Evolutionary conservation across 1,139 yeast genomes (phyloP).

Genomic region (Yamadazyma blattariae): DNA sequence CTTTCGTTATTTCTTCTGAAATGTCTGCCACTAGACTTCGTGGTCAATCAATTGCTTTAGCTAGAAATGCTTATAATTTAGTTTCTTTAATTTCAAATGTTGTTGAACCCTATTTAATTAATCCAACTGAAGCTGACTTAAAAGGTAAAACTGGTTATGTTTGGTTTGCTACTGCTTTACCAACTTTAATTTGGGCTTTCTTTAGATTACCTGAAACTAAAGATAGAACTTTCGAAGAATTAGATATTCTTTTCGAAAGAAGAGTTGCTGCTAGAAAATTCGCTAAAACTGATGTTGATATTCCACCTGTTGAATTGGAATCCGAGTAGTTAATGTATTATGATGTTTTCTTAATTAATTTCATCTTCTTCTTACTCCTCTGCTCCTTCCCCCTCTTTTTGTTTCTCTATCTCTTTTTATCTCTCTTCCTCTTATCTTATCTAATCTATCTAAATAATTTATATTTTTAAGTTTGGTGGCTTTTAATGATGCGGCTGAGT

Average conservation of each 20-base stretch:
- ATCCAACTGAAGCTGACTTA: conserved; percentile 21
- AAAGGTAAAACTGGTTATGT: conserved; percentile 26
- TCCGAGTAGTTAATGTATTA: conserved; percentile 1
- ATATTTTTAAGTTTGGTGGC: too few relatives aligned
- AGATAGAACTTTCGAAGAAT: conserved; percentile 22
- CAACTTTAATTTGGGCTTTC: conserved; percentile 21
- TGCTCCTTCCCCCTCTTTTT: too few relatives aligned
- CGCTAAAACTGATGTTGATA: conserved; percentile 9
- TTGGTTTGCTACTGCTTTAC: conserved; percentile 41
- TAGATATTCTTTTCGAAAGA: conserved; percentile 22
- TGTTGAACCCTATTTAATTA: conserved; percentile 25
- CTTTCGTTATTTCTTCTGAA: conserved; percentile 22
- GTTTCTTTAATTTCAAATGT: conserved; percentile 18
- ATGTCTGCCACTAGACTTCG: conserved; percentile 24
- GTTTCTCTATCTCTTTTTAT: not conserved
- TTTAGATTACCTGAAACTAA: conserved; percentile 24
- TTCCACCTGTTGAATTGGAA: conserved; percentile 9
- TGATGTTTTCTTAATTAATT: not conserved
- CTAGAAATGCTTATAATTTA: conserved; percentile 23
- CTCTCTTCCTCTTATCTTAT: too few relatives aligned
- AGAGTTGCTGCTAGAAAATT: conserved; percentile 19
- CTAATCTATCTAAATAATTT: too few relatives aligned
- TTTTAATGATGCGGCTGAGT: too few relatives aligned
- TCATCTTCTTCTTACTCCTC: too few relatives aligned
- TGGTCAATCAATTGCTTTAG: conserved; percentile 23